Percentiles rank a stretch among this genome's conserved stretches.
Conservation (phyloP, 257 asterid genomes). For the Asclepias syriaca region DNA sequence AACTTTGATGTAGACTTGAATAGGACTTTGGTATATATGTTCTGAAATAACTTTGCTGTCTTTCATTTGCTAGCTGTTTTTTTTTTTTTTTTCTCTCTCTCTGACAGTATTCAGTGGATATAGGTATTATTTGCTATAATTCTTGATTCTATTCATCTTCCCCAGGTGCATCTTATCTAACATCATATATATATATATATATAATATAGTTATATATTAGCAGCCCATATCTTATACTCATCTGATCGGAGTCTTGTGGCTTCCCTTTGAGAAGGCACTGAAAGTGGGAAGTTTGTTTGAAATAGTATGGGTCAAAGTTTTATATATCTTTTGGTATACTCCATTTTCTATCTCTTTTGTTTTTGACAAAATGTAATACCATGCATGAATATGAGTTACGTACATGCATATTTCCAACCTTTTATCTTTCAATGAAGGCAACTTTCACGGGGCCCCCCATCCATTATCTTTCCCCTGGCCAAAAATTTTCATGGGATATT, state of each 20-base stretch:
- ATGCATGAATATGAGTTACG: constrained; percentile 42
- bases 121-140: background rate
- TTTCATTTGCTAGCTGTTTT: background rate
- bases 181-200: background rate
- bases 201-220: background rate
- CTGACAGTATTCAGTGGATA: background rate
- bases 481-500: background rate
- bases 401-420: constrained; percentile 18
- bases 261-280: constrained; percentile 1
- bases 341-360: background rate
- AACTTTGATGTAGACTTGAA: background rate
- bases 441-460: constrained; percentile 21
- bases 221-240: constrained; percentile 6
- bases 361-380: constrained; percentile 22
- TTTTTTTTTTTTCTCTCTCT: background rate
- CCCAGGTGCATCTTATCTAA: constrained; percentile 15
- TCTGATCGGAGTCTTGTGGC: constrained; percentile 12
- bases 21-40: background rate
- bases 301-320: constrained; percentile 15
- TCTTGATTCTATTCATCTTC: constrained; percentile 13
- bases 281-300: constrained; percentile 15
- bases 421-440: constrained; percentile 8
- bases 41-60: background rate
- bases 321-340: constrained; percentile 1
- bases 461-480: background rate